phyloP scores from a whole-genome alignment of 306 rosid species.

The Malus asiatica region DNA sequence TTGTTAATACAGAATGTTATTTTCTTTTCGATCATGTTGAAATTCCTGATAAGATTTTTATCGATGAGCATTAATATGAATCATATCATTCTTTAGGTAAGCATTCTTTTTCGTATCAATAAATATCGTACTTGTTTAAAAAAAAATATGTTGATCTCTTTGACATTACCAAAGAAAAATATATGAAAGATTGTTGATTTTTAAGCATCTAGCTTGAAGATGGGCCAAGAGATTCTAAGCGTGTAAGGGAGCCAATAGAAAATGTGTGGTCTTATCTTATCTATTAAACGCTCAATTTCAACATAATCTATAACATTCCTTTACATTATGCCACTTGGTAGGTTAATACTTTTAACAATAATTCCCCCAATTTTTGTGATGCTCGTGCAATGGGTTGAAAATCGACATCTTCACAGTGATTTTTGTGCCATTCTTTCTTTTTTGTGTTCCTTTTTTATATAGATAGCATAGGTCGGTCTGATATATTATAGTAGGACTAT shows the following conservation, averaged over 20 bases:
- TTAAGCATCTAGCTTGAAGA: neutral
- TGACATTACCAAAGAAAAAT: no score
- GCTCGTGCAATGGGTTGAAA: neutral
- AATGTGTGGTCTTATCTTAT: neutral
- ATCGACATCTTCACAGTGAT: neutral
- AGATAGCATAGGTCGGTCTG: no score
- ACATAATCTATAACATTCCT: neutral
- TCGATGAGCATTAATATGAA: no score
- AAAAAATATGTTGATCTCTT: no score
- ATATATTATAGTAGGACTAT: no score
- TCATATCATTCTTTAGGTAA: no score
- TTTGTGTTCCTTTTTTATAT: no score
- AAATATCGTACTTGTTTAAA: no score
- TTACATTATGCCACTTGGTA: neutral
- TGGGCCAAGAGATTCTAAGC: slow-evolving; percentile 4
- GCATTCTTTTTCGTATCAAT: no score
- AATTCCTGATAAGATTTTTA: no score
- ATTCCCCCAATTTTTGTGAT: neutral
- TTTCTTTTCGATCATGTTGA: no score
- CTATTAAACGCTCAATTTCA: neutral
- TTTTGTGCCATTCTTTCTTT: no score
- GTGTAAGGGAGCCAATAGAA: neutral
- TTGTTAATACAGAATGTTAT: fast-evolving
- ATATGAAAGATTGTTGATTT: neutral
- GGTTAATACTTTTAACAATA: neutral